A percentile compares a stretch with the other conserved stretches of the same genome.
phyloP scores from a whole-genome alignment of 441 rosid species.

The Pelargonium myrrhifolium region DNA sequence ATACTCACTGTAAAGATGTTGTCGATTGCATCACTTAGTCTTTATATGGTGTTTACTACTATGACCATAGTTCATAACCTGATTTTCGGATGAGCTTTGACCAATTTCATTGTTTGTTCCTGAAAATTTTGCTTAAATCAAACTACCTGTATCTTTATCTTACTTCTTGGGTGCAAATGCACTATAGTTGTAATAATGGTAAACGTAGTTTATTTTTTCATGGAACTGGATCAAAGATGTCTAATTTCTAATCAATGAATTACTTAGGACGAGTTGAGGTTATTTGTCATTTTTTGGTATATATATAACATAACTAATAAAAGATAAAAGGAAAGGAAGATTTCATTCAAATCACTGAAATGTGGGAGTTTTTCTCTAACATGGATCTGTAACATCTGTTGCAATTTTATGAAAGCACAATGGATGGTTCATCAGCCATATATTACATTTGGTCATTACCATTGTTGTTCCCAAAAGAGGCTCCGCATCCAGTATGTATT shows the following conservation, averaged over 20 bases:
- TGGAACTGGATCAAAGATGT: constrained; percentile 1
- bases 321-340: too few relatives aligned
- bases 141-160: not conserved
- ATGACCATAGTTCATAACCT: not conserved
- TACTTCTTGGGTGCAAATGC: not conserved
- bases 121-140: not conserved
- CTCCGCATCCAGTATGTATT: too few relatives aligned
- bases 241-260: not conserved
- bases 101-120: not conserved
- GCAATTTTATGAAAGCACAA: too few relatives aligned
- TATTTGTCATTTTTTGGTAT: too few relatives aligned
- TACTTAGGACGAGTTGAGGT: not conserved
- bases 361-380: too few relatives aligned
- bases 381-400: too few relatives aligned
- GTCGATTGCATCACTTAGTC: not conserved
- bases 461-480: too few relatives aligned
- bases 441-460: too few relatives aligned
- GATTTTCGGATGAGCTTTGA: not conserved
- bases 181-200: constrained; percentile 5
- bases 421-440: not conserved
- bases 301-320: too few relatives aligned
- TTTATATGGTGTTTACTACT: not conserved
- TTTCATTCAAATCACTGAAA: not conserved
- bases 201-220: not conserved
- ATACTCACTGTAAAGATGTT: not conserved